These are phyloP conservation scores for Globomyces pollinis-pini DNA, from an alignment of 192 early-diverging fungal genomes.

Conservation along the genomic window DNA sequence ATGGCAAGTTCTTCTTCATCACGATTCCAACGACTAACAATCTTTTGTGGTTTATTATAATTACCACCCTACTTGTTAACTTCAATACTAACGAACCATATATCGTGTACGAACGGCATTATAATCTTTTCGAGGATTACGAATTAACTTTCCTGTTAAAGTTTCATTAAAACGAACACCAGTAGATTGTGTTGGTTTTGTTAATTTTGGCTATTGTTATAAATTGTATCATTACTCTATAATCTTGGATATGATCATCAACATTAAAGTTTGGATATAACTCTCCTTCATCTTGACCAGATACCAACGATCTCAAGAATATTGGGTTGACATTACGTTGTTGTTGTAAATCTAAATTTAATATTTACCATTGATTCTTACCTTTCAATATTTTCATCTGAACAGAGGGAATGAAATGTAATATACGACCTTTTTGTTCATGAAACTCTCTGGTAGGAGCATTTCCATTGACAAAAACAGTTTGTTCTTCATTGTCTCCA, in stretches of 20 bases:
- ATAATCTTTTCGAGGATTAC: not conserved
- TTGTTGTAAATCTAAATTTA: conserved; percentile 34
- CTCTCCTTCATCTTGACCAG: conserved; percentile 17
- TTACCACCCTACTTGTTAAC: too few relatives aligned
- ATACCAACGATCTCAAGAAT: conserved; percentile 28
- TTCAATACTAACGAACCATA: too few relatives aligned
- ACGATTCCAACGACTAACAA: too few relatives aligned
- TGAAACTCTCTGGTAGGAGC: conserved; percentile 4
- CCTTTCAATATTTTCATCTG: conserved; percentile 54
- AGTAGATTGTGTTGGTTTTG: conserved; percentile 11
- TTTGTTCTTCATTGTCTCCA: conserved; percentile 3
- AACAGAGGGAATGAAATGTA: conserved; percentile 51
- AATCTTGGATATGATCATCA: not conserved
- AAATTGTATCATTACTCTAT: too few relatives aligned
- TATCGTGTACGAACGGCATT: too few relatives aligned
- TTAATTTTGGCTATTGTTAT: conserved; percentile 25
- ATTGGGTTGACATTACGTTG: conserved; percentile 43
- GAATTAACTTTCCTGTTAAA: not conserved
- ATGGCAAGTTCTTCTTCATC: not conserved
- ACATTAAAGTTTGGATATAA: conserved; percentile 32
- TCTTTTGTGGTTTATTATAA: too few relatives aligned
- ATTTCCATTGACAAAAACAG: not conserved
- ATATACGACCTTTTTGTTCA: conserved; percentile 23
- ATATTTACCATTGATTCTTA: conserved; percentile 9
- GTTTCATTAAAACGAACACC: conserved; percentile 43